Evolutionary conservation across 1,284 basidiomycete genomes (phyloP).

Genomic region (Macrocystidia cucumis): DNA sequence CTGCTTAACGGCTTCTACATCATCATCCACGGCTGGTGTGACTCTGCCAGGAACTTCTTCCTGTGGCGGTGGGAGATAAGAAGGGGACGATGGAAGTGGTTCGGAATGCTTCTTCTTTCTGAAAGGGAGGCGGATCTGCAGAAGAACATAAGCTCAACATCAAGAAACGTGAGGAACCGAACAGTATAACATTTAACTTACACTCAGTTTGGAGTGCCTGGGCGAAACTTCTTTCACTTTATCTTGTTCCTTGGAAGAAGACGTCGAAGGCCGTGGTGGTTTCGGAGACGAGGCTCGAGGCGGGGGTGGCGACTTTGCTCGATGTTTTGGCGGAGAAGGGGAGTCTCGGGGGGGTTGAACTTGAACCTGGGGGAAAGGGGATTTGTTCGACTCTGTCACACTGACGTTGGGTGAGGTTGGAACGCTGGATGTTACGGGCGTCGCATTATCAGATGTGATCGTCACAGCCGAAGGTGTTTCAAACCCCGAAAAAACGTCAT

Average conservation of each 20-base stretch:
- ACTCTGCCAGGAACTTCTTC: conserved; percentile 35
- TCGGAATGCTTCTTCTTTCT: conserved; percentile 54
- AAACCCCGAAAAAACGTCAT: conserved; percentile 51
- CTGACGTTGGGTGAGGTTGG: too few species aligned
- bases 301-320: conserved; percentile 31
- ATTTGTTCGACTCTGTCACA: conserved; percentile 17
- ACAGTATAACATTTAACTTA: conserved; percentile 29
- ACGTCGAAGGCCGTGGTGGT: conserved; percentile 49
- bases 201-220: conserved; percentile 66
- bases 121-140: conserved; percentile 71
- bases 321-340: conserved; percentile 6
- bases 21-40: conserved; percentile 61
- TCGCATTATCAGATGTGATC: too few species aligned
- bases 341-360: too few species aligned
- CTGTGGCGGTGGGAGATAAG: conserved; percentile 36
- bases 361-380: conserved; percentile 12
- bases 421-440: too few species aligned
- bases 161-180: conserved; percentile 8
- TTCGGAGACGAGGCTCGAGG: conserved; percentile 47
- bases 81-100: conserved; percentile 36
- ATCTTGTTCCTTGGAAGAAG: conserved; percentile 50
- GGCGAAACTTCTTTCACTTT: conserved; percentile 42
- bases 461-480: too few species aligned
- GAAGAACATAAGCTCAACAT: too few species aligned
- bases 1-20: conserved; percentile 71